A percentile compares a stretch with the other conserved stretches of the same genome.
These are phyloP conservation scores for Monoraphidium neglectum DNA, from an alignment of 139 green algal genomes.

Conservation along the genomic window DNA sequence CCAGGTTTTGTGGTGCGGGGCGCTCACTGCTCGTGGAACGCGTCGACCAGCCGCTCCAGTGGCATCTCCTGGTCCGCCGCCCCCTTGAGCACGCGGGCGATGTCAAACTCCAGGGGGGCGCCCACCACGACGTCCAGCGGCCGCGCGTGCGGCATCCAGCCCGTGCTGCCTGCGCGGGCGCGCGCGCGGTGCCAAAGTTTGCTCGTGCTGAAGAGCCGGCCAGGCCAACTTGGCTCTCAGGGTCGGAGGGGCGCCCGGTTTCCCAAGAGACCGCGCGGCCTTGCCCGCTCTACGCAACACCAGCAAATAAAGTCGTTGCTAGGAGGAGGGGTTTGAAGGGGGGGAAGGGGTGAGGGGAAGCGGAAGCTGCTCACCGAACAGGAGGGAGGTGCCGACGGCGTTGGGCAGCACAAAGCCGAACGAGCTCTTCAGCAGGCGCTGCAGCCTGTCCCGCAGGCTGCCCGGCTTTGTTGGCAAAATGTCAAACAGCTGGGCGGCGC, in stretches of 20 bases:
- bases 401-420: slow-evolving; percentile 32
- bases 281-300: neutral
- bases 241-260: neutral
- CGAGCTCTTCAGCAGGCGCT: slow-evolving; percentile 17
- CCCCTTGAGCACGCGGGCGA: neutral
- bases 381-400: slow-evolving; percentile 6
- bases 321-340: too few relatives aligned
- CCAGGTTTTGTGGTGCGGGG: too few relatives aligned
- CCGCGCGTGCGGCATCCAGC: slow-evolving; percentile 17
- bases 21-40: slow-evolving; percentile 25
- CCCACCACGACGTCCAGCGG: slow-evolving; percentile 27
- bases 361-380: slow-evolving; percentile 28
- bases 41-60: slow-evolving; percentile 27
- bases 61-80: neutral
- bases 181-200: neutral
- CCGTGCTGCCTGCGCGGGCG: slow-evolving; percentile 6
- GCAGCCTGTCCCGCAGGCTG: slow-evolving; percentile 2
- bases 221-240: neutral
- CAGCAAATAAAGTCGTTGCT: too few relatives aligned
- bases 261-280: neutral
- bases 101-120: slow-evolving; percentile 26
- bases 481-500: slow-evolving; percentile 24
- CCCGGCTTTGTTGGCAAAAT: slow-evolving; percentile 18
- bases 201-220: neutral
- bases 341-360: too few relatives aligned